phyloP scores from a whole-genome alignment of 352 stramenopile species.

The Pythium dissimile region DNA sequence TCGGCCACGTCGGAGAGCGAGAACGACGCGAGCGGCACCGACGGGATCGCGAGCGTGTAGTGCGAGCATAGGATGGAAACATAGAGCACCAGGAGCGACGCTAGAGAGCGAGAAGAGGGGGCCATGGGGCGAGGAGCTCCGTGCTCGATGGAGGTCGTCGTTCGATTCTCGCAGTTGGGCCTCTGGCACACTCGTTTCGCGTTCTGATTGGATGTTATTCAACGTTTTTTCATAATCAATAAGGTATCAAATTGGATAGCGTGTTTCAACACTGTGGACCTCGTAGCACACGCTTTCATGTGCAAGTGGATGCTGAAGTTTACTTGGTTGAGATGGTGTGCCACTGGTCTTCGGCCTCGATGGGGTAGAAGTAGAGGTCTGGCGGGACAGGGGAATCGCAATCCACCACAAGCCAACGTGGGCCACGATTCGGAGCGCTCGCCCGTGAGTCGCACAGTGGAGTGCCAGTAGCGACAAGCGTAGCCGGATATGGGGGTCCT shows the following conservation, averaged over 20 bases:
- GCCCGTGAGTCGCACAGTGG: not conserved
- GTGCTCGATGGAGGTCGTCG: too few species aligned
- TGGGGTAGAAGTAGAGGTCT: not conserved
- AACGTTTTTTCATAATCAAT: too few species aligned
- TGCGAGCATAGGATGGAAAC: not conserved
- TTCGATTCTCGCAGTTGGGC: too few species aligned
- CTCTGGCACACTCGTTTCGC: too few species aligned
- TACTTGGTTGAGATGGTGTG: not conserved
- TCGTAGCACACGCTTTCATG: not conserved
- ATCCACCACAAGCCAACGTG: not conserved
- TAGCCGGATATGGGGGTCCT: not conserved
- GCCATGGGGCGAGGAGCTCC: too few species aligned
- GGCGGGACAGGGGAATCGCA: not conserved
- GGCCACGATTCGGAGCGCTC: not conserved
- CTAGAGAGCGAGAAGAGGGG: not conserved
- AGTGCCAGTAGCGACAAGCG: not conserved
- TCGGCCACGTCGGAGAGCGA: not conserved
- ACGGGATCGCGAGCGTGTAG: not conserved
- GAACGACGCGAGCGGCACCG: conserved; percentile 1
- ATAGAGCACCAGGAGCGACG: not conserved
- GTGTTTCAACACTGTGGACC: too few species aligned
- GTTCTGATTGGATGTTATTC: too few species aligned
- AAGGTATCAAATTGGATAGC: too few species aligned
- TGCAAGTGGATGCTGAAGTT: not conserved
- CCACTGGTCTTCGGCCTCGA: conserved; percentile 2